Conservation (phyloP, 2,329 filamentous ascomycete species). For the Zymoseptoria crescenta region DNA sequence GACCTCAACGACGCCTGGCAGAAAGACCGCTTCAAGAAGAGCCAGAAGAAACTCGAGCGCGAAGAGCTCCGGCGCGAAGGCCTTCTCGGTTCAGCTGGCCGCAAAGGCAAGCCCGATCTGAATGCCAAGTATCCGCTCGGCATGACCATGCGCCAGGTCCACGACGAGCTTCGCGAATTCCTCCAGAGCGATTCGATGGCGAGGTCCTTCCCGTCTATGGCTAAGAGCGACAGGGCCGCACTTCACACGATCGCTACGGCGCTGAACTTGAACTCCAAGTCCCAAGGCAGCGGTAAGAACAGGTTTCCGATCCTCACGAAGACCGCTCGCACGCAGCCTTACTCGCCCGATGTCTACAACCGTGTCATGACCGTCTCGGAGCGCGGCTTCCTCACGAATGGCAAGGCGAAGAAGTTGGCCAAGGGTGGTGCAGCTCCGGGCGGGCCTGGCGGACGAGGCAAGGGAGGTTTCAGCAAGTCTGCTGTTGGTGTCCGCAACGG, state of each 20-base stretch:
- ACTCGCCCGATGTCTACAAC: conserved; percentile 47
- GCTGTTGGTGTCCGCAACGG: conserved; percentile 65
- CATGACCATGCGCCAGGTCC: conserved; percentile 62
- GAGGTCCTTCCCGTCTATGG: conserved; percentile 74
- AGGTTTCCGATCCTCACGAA: conserved; percentile 73
- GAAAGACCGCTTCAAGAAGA: conserved; percentile 40
- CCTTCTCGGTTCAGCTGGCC: conserved; percentile 29
- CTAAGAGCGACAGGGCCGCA: conserved; percentile 64
- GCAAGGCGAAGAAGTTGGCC: conserved; percentile 22
- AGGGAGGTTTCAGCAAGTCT: conserved; percentile 26
- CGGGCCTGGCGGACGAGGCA: conserved; percentile 22
- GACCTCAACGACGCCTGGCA: conserved; percentile 36
- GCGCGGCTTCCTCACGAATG: conserved; percentile 44
- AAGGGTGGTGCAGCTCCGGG: conserved; percentile 33
- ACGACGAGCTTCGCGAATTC: conserved; percentile 65
- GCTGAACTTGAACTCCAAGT: conserved; percentile 77
- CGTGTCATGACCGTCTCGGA: conserved; percentile 31
- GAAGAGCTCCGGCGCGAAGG: conserved; percentile 40
- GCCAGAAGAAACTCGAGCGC: conserved; percentile 40
- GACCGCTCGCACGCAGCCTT: conserved; percentile 57
- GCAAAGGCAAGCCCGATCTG: conserved; percentile 41
- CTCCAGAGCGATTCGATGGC: conserved; percentile 57
- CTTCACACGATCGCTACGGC: conserved; percentile 71
- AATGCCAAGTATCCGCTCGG: conserved; percentile 65
- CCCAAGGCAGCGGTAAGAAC: conserved; percentile 62